Evolutionary conservation across 2,329 filamentous ascomycete species (phyloP).

Genomic region (Davidsoniella australis): DNA sequence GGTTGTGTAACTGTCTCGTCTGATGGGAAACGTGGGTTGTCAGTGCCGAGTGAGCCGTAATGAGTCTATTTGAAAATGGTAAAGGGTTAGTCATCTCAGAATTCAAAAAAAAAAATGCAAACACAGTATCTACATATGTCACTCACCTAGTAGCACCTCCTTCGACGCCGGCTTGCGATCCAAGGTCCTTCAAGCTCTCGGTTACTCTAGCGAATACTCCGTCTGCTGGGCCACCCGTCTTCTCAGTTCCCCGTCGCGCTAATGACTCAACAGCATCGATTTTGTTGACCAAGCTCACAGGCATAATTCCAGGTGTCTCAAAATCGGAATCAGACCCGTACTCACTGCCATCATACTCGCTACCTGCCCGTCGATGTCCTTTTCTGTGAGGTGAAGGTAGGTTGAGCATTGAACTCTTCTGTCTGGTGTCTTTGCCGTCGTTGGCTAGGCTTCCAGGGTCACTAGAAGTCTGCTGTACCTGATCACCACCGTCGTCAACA

Average conservation of each 20-base stretch:
- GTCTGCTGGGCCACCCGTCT: slow-evolving; percentile 46
- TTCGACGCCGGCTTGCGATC: slow-evolving; percentile 55
- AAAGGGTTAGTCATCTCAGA: neutral
- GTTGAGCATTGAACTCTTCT: slow-evolving; percentile 25
- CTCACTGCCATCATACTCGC: slow-evolving; percentile 55
- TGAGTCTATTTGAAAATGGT: slow-evolving; percentile 34
- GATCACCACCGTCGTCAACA: neutral
- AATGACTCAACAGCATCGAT: slow-evolving; percentile 59
- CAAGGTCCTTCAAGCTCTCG: slow-evolving; percentile 52
- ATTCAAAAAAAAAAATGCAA: neutral
- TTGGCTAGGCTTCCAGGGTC: slow-evolving; percentile 2
- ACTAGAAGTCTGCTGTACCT: slow-evolving; percentile 1
- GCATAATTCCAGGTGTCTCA: slow-evolving; percentile 45
- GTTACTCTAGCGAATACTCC: slow-evolving; percentile 52
- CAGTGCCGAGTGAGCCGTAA: slow-evolving; percentile 58
- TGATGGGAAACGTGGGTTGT: slow-evolving; percentile 61
- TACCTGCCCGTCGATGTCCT: slow-evolving; percentile 34
- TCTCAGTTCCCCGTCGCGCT: slow-evolving; percentile 47
- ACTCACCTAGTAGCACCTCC: slow-evolving; percentile 51
- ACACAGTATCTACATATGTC: neutral
- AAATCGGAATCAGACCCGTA: slow-evolving; percentile 58
- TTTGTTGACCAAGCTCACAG: slow-evolving; percentile 46
- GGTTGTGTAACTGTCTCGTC: slow-evolving; percentile 55
- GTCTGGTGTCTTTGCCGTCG: slow-evolving; percentile 15
- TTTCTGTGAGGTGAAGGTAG: slow-evolving; percentile 27